Evolutionary conservation across 2,329 filamentous ascomycete genomes (phyloP), one percentile per base, ranked within the genome.

Genomic region (Fusarium proliferatum): DNA sequence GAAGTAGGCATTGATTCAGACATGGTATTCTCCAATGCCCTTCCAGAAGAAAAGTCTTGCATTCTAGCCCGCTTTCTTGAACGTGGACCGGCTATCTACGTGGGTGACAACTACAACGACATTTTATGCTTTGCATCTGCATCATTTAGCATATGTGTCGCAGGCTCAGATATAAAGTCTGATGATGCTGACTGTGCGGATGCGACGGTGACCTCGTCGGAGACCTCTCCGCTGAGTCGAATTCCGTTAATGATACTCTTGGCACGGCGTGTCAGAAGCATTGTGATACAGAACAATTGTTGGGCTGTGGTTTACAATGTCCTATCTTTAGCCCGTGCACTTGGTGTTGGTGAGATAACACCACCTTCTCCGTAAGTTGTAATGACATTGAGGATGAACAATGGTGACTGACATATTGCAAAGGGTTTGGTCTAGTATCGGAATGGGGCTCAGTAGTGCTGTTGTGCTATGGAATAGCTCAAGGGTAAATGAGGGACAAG

Each of bases 341-440:
- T 52, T 26, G 48, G n/a, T 36, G 12, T 52, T 2, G 11, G 33
- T 15, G 30, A 16, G 4, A 26, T 15, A 9, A 5, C 5, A 2
- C 16, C 15, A 1, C 48, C 48, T 34, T 36, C 48, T 15, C 48
- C 30, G 48, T 52, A 52, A 52, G 48, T 23, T 36, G 6, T 49
- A 17, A 3, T 0, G 0, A 48, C 19, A 2, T 15, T 1, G 3
- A 48, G 15, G 9, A n/a, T 49, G 46, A 49, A 15, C 2, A 30
- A 3, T n/a, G 6, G 28, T 17, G 9, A 9, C 46, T 49, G 19
- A 49, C 13, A 7, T 11, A 16, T n/a, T 1, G 4, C 1, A 17
- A 8, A 52, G 48, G 1, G 30, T 52, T 10, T 36, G n/a, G 49
- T 52, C n/a, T 4, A 52, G 33, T 15, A 52, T 52, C 15, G 49